A percentile compares a stretch with the other conserved stretches of the same genome.
These are phyloP conservation scores for Exophiala bonariae DNA, from an alignment of 2,329 filamentous ascomycete genomes.

Conservation along the genomic window DNA sequence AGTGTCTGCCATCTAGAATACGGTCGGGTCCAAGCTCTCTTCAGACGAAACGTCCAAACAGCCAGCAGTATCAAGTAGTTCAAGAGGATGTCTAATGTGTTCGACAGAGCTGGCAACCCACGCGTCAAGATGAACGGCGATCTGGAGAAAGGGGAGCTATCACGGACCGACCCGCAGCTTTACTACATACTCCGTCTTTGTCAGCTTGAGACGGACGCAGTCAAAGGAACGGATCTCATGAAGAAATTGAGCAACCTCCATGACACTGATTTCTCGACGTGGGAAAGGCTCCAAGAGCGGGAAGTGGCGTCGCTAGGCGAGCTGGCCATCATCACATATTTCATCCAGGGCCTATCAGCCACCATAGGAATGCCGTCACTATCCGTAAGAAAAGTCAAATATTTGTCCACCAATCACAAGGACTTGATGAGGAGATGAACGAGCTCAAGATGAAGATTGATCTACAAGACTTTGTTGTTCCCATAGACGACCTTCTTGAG, in stretches of 20 bases:
- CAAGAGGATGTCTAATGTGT: conserved; percentile 38
- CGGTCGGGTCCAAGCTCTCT: conserved; percentile 35
- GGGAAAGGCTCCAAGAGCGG: conserved; percentile 35
- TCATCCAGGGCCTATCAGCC: conserved; percentile 41
- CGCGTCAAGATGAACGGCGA: conserved; percentile 44
- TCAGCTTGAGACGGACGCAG: conserved; percentile 36
- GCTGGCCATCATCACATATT: conserved; percentile 39
- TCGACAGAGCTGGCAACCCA: conserved; percentile 35
- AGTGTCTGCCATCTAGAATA: conserved; percentile 50
- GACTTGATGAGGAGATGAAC: conserved; percentile 42
- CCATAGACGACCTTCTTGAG: conserved; percentile 45
- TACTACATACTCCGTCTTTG: conserved; percentile 49
- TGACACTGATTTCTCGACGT: conserved; percentile 33
- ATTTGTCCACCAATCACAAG: conserved; percentile 36
- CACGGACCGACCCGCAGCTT: conserved; percentile 40
- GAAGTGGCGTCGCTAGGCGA: conserved; percentile 39
- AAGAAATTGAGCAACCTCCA: conserved; percentile 43
- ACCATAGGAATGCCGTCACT: conserved; percentile 38
- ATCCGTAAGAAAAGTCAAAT: conserved; percentile 42
- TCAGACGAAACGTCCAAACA: conserved; percentile 45
- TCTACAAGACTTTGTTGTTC: conserved; percentile 40
- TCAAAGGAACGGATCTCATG: conserved; percentile 42
- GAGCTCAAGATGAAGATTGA: conserved; percentile 41
- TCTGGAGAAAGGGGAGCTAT: conserved; percentile 42
- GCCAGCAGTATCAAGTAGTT: conserved; percentile 42